Conservation (phyloP, 192 early-diverging fungal species). For the Coemansia sp. region DNA sequence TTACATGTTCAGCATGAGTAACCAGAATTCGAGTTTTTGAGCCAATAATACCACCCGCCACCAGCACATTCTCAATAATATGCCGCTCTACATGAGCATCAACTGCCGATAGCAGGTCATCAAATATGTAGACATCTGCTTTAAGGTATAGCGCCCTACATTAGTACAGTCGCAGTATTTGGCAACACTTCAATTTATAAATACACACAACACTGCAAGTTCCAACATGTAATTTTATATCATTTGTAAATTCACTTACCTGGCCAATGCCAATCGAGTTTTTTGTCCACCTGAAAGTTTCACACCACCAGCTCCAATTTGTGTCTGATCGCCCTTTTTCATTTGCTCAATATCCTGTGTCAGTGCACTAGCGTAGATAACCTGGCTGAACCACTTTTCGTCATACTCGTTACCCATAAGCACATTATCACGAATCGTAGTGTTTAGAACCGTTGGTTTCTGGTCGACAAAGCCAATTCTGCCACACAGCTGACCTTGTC, state of each 20-base stretch:
- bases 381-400: slow-evolving; percentile 24
- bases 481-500: slow-evolving; percentile 68
- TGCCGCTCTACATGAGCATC: too few relatives aligned
- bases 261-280: slow-evolving; percentile 61
- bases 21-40: too few relatives aligned
- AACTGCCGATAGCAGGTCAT: too few relatives aligned
- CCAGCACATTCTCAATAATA: too few relatives aligned
- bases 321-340: slow-evolving; percentile 42
- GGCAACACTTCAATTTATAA: neutral
- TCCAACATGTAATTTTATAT: too few relatives aligned
- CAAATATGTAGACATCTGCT: too few relatives aligned
- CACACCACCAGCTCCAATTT: slow-evolving; percentile 59
- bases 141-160: slow-evolving; percentile 64
- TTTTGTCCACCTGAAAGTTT: slow-evolving; percentile 67
- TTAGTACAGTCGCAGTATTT: slow-evolving; percentile 15
- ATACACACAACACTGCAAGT: neutral
- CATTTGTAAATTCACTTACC: slow-evolving; percentile 9
- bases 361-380: slow-evolving; percentile 42
- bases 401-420: slow-evolving; percentile 42
- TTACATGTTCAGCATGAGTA: too few relatives aligned
- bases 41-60: too few relatives aligned
- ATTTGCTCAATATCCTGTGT: slow-evolving; percentile 17
- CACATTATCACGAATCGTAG: slow-evolving; percentile 52
- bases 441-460: slow-evolving; percentile 44
- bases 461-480: slow-evolving; percentile 48